Evolutionary conservation across 2,329 filamentous ascomycete species (phyloP).

Genomic region (Biscogniauxia mediterranea): DNA sequence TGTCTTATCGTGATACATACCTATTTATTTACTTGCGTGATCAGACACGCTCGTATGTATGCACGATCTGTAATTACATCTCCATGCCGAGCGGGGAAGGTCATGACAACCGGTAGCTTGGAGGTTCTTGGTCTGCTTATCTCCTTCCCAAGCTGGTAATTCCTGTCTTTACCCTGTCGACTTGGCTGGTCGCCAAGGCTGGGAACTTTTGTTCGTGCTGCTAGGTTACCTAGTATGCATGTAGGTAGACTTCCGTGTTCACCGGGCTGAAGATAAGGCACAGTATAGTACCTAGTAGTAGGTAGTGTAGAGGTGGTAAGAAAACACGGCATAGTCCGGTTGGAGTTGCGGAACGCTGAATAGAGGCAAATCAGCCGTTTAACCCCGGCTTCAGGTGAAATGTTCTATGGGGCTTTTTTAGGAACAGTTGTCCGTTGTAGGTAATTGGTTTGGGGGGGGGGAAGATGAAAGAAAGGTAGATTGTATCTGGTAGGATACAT

Average conservation of each 20-base stretch:
- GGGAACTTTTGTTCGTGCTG: not conserved
- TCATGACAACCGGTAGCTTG: not conserved
- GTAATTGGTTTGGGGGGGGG: no score
- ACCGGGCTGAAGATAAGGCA: not conserved
- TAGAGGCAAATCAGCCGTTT: no score
- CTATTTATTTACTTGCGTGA: not conserved
- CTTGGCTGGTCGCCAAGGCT: not conserved
- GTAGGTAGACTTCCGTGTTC: not conserved
- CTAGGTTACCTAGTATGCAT: not conserved
- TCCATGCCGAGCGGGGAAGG: constrained; percentile 1
- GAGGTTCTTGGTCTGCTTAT: not conserved
- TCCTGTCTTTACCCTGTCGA: not conserved
- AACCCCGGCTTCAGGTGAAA: no score
- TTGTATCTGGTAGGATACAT: no score
- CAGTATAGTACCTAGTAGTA: not conserved
- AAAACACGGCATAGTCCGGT: no score
- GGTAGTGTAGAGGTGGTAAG: no score
- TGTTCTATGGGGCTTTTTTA: no score
- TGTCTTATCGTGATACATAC: not conserved
- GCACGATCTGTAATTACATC: not conserved
- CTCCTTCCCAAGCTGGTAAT: not conserved
- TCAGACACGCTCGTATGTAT: not conserved
- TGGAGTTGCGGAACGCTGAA: no score
- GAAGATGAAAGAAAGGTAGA: no score
- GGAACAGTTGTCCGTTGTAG: no score